Conservation (phyloP, 345 rosid genomes). For the Pelargonium nanum region DNA sequence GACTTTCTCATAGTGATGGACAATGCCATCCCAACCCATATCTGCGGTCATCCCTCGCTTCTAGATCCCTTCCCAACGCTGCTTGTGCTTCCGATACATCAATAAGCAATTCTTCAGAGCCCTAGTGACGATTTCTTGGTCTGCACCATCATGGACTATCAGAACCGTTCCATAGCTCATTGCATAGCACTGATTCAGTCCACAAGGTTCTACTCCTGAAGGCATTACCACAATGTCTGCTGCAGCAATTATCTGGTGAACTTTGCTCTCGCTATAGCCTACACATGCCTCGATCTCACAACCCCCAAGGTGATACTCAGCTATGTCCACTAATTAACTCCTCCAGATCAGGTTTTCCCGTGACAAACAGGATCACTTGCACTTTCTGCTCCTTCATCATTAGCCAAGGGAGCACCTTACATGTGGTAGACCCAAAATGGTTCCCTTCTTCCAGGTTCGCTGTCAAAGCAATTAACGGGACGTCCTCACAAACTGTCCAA, state of each 20-base stretch:
- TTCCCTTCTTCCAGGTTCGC: conserved; percentile 89
- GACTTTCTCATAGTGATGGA: conserved; percentile 76
- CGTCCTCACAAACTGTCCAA: conserved; percentile 54
- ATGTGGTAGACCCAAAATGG: conserved; percentile 86
- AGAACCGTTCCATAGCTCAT: conserved; percentile 90
- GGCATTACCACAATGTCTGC: conserved; percentile 91
- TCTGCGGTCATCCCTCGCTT: conserved; percentile 82
- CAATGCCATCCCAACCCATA: conserved; percentile 90
- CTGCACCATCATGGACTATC: conserved; percentile 89
- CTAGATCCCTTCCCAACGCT: conserved; percentile 88
- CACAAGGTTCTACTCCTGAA: conserved; percentile 92
- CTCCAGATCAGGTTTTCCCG: conserved; percentile 76
- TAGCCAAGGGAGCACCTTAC: conserved; percentile 93
- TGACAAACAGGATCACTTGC: conserved; percentile 81
- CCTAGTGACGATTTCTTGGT: conserved; percentile 45
- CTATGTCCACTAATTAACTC: conserved; percentile 52
- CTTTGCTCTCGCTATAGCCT: conserved; percentile 67
- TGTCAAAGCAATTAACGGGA: conserved; percentile 75
- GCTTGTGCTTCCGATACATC: conserved; percentile 62
- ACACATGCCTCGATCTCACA: conserved; percentile 87
- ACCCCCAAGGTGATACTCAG: conserved; percentile 46
- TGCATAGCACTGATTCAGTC: conserved; percentile 90
- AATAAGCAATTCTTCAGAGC: conserved; percentile 78
- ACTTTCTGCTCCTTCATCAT: conserved; percentile 74
- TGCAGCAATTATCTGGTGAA: conserved; percentile 89